These are phyloP conservation scores for Aspergillus proliferans DNA, from an alignment of 2,329 filamentous ascomycete species.

Conservation along the genomic window DNA sequence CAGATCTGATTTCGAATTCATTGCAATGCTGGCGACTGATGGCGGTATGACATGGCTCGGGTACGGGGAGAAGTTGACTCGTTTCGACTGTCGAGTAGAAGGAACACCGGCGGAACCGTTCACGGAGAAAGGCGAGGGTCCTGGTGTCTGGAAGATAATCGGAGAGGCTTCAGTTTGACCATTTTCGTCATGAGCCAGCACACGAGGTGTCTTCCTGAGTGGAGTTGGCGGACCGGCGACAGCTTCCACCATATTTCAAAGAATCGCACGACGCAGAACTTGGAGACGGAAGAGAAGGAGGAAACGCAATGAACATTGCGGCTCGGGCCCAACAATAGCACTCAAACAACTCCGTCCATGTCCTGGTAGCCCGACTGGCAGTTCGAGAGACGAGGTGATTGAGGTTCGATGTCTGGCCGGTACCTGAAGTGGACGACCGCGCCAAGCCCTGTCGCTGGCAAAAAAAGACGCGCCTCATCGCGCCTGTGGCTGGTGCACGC, in stretches of 20 bases:
- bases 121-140: slow-evolving; percentile 39
- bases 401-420: background rate
- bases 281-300: slow-evolving; percentile 9
- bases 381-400: background rate
- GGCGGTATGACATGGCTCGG: slow-evolving; percentile 49
- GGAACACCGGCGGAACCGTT: slow-evolving; percentile 29
- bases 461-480: slow-evolving; percentile 16
- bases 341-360: slow-evolving; percentile 16
- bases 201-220: slow-evolving; percentile 38
- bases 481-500: slow-evolving; percentile 22
- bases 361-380: slow-evolving; percentile 6
- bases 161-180: slow-evolving; percentile 36
- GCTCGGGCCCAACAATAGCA: slow-evolving; percentile 7
- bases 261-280: slow-evolving; percentile 9
- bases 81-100: slow-evolving; percentile 44
- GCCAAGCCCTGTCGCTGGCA: slow-evolving; percentile 12
- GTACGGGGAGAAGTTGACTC: slow-evolving; percentile 58
- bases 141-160: slow-evolving; percentile 30
- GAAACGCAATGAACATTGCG: slow-evolving; percentile 25
- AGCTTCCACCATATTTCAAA: slow-evolving; percentile 37
- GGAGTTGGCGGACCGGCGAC: slow-evolving; percentile 52
- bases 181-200: slow-evolving; percentile 19
- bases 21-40: slow-evolving; percentile 21
- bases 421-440: slow-evolving; percentile 4
- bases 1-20: slow-evolving; percentile 37